A percentile compares a stretch with the other conserved stretches of the same genome.
Conservation (phyloP, 2,329 filamentous ascomycete species). For the Clonostachys rhizophaga region DNA sequence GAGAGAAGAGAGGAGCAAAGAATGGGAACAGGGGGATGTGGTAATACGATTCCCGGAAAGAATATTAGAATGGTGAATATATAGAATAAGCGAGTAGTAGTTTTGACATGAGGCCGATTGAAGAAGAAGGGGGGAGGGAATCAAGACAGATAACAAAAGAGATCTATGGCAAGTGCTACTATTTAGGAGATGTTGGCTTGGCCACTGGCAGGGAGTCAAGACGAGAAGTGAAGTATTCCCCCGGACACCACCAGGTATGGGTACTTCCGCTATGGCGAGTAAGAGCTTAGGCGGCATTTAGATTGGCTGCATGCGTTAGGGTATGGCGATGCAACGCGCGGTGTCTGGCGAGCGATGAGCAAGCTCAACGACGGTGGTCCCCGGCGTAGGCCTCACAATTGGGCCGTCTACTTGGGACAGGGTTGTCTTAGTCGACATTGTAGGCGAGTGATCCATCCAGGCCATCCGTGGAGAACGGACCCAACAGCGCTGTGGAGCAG, state of each 20-base stretch:
- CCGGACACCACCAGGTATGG: too few relatives aligned
- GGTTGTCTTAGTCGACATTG: too few relatives aligned
- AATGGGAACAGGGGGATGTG: background rate
- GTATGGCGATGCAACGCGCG: too few relatives aligned
- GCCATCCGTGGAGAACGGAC: background rate
- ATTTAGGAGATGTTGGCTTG: background rate
- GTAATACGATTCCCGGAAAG: background rate
- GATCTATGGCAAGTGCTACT: background rate
- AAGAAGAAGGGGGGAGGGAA: background rate
- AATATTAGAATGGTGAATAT: background rate
- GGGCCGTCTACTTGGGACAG: background rate
- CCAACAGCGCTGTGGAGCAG: too few relatives aligned
- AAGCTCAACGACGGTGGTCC: constrained; percentile 2
- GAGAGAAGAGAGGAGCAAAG: background rate
- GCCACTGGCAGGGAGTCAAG: background rate
- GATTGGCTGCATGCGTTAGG: too few relatives aligned
- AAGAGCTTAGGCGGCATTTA: too few relatives aligned
- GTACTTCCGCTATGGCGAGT: too few relatives aligned
- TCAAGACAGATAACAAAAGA: background rate
- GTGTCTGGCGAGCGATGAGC: background rate
- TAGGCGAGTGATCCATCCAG: background rate
- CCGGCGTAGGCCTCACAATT: constrained; percentile 4
- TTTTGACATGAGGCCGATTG: background rate
- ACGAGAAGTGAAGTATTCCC: background rate
- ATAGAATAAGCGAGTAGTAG: background rate